These are phyloP conservation scores for Fistulina hepatica DNA, from an alignment of 1,284 basidiomycete species.

Conservation along the genomic window DNA sequence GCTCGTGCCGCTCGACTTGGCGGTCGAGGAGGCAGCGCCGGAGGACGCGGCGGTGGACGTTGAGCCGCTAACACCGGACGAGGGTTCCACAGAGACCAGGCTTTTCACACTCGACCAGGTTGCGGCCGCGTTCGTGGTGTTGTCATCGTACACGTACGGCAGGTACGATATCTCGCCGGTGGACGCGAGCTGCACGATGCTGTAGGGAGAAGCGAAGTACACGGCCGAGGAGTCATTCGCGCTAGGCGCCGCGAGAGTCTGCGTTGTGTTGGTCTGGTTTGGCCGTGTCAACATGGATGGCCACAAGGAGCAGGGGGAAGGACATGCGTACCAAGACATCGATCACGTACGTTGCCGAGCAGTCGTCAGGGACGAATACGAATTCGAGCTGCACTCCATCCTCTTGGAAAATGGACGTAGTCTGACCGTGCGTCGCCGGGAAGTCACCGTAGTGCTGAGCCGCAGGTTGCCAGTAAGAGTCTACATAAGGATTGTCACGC, in stretches of 20 bases:
- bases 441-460: constrained; percentile 62
- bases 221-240: constrained; percentile 55
- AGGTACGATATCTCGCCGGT: constrained; percentile 61
- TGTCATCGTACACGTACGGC: constrained; percentile 42
- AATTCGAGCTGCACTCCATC: constrained; percentile 63
- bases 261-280: constrained; percentile 69
- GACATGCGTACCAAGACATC: constrained; percentile 47
- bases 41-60: constrained; percentile 11
- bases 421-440: constrained; percentile 67
- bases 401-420: constrained; percentile 65
- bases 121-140: constrained; percentile 33
- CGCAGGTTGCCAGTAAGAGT: constrained; percentile 71
- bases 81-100: constrained; percentile 25
- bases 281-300: neutral
- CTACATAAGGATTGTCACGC: constrained; percentile 29
- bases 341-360: constrained; percentile 68
- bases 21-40: neutral
- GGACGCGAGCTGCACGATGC: constrained; percentile 69
- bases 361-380: constrained; percentile 77
- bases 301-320: neutral
- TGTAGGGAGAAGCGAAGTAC: constrained; percentile 61
- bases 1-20: neutral
- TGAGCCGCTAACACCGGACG: constrained; percentile 7
- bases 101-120: constrained; percentile 36
- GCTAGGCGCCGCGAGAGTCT: constrained; percentile 56